Percentiles rank a stretch among this genome's conserved stretches.
These are phyloP conservation scores for Paraglomus brasilianum DNA, from an alignment of 192 early-diverging fungal species.

Conservation along the genomic window DNA sequence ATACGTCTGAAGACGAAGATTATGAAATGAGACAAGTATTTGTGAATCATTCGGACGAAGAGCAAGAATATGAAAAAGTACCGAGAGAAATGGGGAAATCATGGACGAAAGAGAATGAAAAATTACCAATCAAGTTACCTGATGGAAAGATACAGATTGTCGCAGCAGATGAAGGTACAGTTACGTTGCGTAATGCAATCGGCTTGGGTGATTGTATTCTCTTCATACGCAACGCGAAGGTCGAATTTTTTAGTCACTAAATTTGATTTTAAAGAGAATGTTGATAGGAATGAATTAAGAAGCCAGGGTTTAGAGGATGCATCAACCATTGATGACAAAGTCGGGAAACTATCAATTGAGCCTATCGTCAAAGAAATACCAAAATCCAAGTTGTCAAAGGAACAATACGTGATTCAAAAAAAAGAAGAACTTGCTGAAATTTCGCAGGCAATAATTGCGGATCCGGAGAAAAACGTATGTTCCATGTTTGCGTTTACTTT, in stretches of 20 bases:
- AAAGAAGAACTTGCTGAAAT: constrained; percentile 82
- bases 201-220: no score
- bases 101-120: constrained; percentile 59
- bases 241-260: no score
- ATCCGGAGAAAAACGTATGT: constrained; percentile 73
- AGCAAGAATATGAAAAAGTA: constrained; percentile 64
- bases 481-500: neutral
- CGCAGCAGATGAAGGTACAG: constrained; percentile 37
- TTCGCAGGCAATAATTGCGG: constrained; percentile 74
- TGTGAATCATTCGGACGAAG: constrained; percentile 50
- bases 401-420: constrained; percentile 57
- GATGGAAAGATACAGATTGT: constrained; percentile 58
- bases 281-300: no score
- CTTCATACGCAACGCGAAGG: no score
- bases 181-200: no score
- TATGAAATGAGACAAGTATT: constrained; percentile 35
- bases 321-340: no score
- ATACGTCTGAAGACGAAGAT: constrained; percentile 48
- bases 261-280: no score
- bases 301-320: no score
- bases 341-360: constrained; percentile 28
- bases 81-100: constrained; percentile 50
- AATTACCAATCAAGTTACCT: constrained; percentile 67
- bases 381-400: constrained; percentile 39
- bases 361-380: constrained; percentile 22